Conservation (phyloP, 2,329 filamentous ascomycete species). For the Aureobasidium melanogenum region DNA sequence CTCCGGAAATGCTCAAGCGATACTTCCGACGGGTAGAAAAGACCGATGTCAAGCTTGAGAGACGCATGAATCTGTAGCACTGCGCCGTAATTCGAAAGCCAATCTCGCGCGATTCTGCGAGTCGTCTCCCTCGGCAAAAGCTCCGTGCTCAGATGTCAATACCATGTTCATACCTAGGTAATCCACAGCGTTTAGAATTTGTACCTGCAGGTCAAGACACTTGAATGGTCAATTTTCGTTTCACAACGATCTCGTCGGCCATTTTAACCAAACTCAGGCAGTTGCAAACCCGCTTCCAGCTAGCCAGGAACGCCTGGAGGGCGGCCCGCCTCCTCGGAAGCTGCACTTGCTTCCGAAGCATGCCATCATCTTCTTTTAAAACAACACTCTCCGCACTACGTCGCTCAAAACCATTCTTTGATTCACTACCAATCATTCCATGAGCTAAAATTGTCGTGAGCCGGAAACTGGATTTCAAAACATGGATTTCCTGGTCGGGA, state of each 20-base stretch:
- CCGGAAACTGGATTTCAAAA: background rate
- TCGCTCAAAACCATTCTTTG: background rate
- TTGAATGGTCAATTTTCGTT: background rate
- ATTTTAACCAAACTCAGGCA: background rate
- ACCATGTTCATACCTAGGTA: too few relatives aligned
- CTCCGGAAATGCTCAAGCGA: background rate
- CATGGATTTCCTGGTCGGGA: conserved; percentile 29
- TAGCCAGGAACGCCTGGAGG: background rate
- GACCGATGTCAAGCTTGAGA: background rate
- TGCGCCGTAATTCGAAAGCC: background rate
- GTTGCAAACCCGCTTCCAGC: background rate
- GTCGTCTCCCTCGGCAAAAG: background rate
- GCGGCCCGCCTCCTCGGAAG: background rate
- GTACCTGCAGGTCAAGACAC: background rate
- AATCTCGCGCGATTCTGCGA: background rate
- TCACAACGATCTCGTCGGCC: background rate
- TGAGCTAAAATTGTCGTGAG: too few relatives aligned
- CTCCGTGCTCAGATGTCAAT: too few relatives aligned
- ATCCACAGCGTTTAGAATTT: background rate
- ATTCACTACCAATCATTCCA: background rate
- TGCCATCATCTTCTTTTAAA: background rate
- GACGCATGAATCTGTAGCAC: background rate
- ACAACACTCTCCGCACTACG: background rate
- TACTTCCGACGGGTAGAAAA: background rate
- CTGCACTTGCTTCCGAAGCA: background rate